phyloP scores from a whole-genome alignment of 768 basidiomycete genomes.

The Russula virescens region DNA sequence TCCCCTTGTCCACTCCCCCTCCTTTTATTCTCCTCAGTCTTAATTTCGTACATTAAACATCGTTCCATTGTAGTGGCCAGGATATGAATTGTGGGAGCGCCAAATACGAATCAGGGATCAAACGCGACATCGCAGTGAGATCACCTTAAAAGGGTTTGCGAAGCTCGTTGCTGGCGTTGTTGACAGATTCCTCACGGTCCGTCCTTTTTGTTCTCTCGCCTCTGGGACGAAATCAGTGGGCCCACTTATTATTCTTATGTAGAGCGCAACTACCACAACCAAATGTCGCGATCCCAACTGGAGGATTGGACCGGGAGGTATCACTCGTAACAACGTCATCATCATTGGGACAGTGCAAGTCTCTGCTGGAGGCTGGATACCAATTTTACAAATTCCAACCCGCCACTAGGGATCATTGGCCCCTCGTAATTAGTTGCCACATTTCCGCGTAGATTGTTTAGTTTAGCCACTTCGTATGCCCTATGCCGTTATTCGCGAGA shows the following conservation, averaged over 20 bases:
- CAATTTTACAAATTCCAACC: slow-evolving; percentile 12
- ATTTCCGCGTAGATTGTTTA: no score
- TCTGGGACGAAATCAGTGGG: no score
- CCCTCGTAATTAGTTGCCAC: no score
- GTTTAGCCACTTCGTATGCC: no score
- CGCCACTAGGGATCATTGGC: no score
- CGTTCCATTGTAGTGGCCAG: slow-evolving; percentile 11
- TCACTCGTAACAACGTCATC: slow-evolving; percentile 7
- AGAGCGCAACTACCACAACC: background rate
- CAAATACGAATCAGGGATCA: slow-evolving; percentile 22
- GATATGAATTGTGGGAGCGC: slow-evolving; percentile 16
- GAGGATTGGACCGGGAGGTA: background rate
- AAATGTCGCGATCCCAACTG: background rate
- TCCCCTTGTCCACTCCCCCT: no score
- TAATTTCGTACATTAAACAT: background rate
- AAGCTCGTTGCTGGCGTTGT: slow-evolving; percentile 17
- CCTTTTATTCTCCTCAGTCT: background rate
- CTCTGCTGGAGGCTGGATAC: slow-evolving; percentile 21
- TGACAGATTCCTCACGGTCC: slow-evolving; percentile 19
- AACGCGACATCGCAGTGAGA: slow-evolving; percentile 18
- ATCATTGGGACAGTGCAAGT: slow-evolving; percentile 19
- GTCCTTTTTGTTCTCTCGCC: background rate
- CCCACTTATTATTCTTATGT: background rate
- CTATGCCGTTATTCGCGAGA: no score
- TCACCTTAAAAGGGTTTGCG: slow-evolving; percentile 18